Evolutionary conservation across 2,329 filamentous ascomycete genomes (phyloP), one percentile per base, ranked within the genome.

Genomic region (Fusarium mangiferae): DNA sequence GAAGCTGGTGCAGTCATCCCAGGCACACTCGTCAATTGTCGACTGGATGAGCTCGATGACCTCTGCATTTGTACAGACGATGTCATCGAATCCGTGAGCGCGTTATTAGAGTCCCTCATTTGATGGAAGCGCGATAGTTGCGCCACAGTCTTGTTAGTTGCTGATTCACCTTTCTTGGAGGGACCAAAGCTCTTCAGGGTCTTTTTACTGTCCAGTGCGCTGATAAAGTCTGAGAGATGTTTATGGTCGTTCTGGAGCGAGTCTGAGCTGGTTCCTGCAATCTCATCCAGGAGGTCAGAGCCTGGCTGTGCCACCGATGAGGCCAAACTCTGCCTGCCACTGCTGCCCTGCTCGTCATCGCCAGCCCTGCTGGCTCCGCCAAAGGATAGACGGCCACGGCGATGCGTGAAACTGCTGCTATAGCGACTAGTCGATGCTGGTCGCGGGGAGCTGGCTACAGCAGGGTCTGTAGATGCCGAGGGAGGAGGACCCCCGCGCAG

Each of bases 351-450:
- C 76, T 95, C 93, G 70, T 95, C 93, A 59, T 94, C 92, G 3
- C 82, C 84, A 5, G 85, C 86, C 72, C 88, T 91, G 78, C 92
- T 94, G 26, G 90, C 88, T 26, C 93, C 92, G 38, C 93, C 92
- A 64, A 93, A 93, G 0, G 95, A 97, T 30, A 92, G 90, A 49
- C 95, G 90, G 35, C 90, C 92, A 62, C 94, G 90, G 51, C 96
- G 90, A 80, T 98, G 94, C 12, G 92, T 93, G 78, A 99, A 99
- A 79, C 95, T 98, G 82, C 96, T 98, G 82, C 94, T 97, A 80
- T 97, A 98, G 52, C 94, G 91, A 68, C 91, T 92, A n/a, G 93
- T 91, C 1, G 92, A 90, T 14, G 90, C 88, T 10, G 94, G 94
- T 70, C 93, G 93, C 6, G 96, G 95, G 13, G 95, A 97, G 62